Evolutionary conservation across 1,139 yeast species (phyloP).

Genomic region (Candida pseudoviswanathii): DNA sequence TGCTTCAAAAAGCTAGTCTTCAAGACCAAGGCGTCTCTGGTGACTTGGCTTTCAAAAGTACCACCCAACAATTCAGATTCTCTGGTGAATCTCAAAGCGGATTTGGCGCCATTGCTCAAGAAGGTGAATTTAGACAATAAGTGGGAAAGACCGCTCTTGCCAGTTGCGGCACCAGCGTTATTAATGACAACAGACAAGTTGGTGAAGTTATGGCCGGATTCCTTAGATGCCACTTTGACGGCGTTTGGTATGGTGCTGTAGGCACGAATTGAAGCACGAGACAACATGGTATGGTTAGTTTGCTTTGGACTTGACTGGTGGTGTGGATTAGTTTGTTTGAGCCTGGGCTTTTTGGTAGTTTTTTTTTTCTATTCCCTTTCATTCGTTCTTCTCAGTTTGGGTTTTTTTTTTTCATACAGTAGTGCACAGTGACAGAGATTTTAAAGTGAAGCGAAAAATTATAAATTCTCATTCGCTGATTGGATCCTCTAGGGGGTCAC

Average conservation of each 20-base stretch:
- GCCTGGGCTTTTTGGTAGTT: conserved; percentile 3
- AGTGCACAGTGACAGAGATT: neutral
- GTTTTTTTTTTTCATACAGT: conserved; percentile 4
- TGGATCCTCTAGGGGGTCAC: conserved; percentile 15
- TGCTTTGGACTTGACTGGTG: neutral
- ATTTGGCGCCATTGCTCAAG: conserved; percentile 79
- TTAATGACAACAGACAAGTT: conserved; percentile 71
- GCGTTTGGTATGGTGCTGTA: conserved; percentile 49
- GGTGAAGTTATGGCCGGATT: conserved; percentile 64
- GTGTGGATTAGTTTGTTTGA: neutral
- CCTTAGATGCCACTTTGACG: conserved; percentile 49
- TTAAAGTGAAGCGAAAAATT: too few relatives aligned
- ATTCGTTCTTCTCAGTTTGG: conserved; percentile 3
- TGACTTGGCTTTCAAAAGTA: conserved; percentile 62
- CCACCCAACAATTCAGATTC: conserved; percentile 96
- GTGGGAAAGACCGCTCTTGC: conserved; percentile 84
- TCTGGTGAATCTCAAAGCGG: conserved; percentile 91
- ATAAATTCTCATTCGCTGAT: conserved; percentile 19
- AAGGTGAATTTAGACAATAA: conserved; percentile 82
- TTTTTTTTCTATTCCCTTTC: conserved; percentile 4
- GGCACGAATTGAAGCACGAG: conserved; percentile 49
- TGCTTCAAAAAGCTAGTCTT: conserved; percentile 82
- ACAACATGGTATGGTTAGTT: conserved; percentile 32
- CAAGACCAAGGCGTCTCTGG: conserved; percentile 84
- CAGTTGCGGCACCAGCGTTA: conserved; percentile 80